Evolutionary conservation across 2,329 filamentous ascomycete species (phyloP).

Genomic region (Phialocephala sp.): DNA sequence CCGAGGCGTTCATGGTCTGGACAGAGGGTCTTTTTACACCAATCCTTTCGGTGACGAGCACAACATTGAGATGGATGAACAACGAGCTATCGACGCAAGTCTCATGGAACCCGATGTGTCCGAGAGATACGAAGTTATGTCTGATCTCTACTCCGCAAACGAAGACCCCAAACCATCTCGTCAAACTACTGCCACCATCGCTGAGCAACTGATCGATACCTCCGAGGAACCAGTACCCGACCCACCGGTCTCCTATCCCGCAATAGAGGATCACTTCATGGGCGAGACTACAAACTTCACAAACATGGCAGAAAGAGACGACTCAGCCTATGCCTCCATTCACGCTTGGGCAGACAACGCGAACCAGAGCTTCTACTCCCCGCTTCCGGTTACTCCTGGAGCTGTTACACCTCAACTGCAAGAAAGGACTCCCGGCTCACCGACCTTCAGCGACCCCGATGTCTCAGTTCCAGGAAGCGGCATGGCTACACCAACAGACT

Average conservation of each 20-base stretch:
- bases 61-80: constrained; percentile 49
- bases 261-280: constrained; percentile 30
- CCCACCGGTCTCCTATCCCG: constrained; percentile 37
- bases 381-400: constrained; percentile 57
- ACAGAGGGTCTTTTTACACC: constrained; percentile 52
- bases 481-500: constrained; percentile 61
- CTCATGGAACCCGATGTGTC: constrained; percentile 49
- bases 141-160: constrained; percentile 47
- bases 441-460: constrained; percentile 36
- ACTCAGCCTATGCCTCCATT: constrained; percentile 62
- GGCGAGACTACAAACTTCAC: constrained; percentile 49
- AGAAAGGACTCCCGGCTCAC: constrained; percentile 30
- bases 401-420: constrained; percentile 29
- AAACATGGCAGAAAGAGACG: constrained; percentile 57
- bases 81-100: constrained; percentile 48
- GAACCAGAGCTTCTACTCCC: constrained; percentile 61
- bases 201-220: constrained; percentile 40
- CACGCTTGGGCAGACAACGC: constrained; percentile 65
- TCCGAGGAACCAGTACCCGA: constrained; percentile 36
- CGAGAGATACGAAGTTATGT: constrained; percentile 61
- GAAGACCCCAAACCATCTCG: constrained; percentile 28
- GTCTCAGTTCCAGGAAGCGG: constrained; percentile 50
- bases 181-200: constrained; percentile 34
- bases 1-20: constrained; percentile 53
- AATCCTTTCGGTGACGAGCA: constrained; percentile 60